Evolutionary conservation across 345 rosid genomes (phyloP), one percentile per base, ranked within the genome.

Genomic region (Hirschfeldia incana): DNA sequence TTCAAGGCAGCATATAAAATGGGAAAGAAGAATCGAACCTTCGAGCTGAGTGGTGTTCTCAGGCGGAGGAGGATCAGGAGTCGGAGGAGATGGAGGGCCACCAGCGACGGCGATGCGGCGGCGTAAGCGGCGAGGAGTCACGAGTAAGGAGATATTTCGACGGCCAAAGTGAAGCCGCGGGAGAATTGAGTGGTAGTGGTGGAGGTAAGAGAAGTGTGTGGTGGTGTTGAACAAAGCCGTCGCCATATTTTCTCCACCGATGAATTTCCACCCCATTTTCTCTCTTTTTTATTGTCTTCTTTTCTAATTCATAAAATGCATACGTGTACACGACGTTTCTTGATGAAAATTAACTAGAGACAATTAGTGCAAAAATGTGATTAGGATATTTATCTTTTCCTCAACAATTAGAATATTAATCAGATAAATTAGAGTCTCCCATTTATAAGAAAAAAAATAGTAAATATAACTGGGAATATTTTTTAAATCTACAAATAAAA

Each of bases 31-130:
- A 69, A 75, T 32, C 8, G 26, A 65, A 91, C 97, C 97, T 79
- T 42, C 44, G 70, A 72, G 78, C 11, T 39, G 79, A 81, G 65
- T 58, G 1, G 85, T 72, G 65, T 78, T 78, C 28, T 72, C 81
- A 46, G 77, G 78, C 4, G 86, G 89, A 61, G 65, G 65, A 2
- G 86, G 92, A 55, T 88, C 90, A 63, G 87, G 78, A 28, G 76
- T 67, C 11, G 86, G 81, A 30, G 89, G 70, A 79, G 90, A 70
- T 17, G 86, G 82, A 53, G 86, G 69, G 28, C 84, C 68, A 57
- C 81, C 83, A 16, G 34, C 73, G 69, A 83, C 87, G 1, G 85
- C 65, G 72, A 80, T 70, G 65, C 81, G 67, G 65, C 81, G 67
- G 59, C 76, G 78, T 69, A 71, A 27, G 26, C 58, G 69, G 33